phyloP scores from a whole-genome alignment of 2,329 filamentous ascomycete genomes.

The Penicillium sp. region DNA sequence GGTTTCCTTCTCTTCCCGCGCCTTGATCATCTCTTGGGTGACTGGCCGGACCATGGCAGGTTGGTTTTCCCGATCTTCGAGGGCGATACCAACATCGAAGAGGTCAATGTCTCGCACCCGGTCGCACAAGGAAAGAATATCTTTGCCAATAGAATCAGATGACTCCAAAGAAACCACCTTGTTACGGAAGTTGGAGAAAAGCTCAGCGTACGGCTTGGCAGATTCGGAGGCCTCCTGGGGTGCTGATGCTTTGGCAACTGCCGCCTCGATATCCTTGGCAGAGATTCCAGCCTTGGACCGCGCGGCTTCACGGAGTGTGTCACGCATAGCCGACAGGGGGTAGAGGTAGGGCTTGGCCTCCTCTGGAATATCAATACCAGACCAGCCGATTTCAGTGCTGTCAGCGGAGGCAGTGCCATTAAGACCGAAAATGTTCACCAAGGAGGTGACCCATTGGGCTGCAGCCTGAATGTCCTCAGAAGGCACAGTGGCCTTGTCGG shows the following conservation, averaged over 20 bases:
- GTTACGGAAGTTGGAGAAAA: slow-evolving; percentile 45
- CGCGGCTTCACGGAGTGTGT: slow-evolving; percentile 57
- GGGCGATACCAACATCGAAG: slow-evolving; percentile 78
- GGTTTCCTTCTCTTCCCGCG: slow-evolving; percentile 54
- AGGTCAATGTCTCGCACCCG: slow-evolving; percentile 76
- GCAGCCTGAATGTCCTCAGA: slow-evolving; percentile 52
- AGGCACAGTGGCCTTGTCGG: slow-evolving; percentile 47
- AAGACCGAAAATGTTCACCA: slow-evolving; percentile 81
- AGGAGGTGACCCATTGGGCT: slow-evolving; percentile 76
- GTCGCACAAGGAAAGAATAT: slow-evolving; percentile 74
- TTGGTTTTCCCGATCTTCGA: slow-evolving; percentile 72
- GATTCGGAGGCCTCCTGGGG: slow-evolving; percentile 27
- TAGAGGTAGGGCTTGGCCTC: slow-evolving; percentile 61
- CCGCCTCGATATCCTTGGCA: slow-evolving; percentile 38
- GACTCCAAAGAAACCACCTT: slow-evolving; percentile 39
- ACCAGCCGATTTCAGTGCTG: slow-evolving; percentile 58
- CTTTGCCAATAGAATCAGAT: slow-evolving; percentile 61
- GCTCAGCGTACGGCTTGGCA: slow-evolving; percentile 48
- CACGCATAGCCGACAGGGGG: slow-evolving; percentile 56
- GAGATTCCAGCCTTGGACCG: slow-evolving; percentile 48
- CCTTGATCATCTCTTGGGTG: slow-evolving; percentile 56
- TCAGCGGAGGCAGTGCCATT: slow-evolving; percentile 41
- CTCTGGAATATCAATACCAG: slow-evolving; percentile 61
- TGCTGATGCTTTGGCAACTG: slow-evolving; percentile 33
- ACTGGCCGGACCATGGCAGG: slow-evolving; percentile 71